These are phyloP conservation scores for Wilcoxina mikolae DNA, from an alignment of 495 filamentous ascomycete genomes.

Conservation along the genomic window DNA sequence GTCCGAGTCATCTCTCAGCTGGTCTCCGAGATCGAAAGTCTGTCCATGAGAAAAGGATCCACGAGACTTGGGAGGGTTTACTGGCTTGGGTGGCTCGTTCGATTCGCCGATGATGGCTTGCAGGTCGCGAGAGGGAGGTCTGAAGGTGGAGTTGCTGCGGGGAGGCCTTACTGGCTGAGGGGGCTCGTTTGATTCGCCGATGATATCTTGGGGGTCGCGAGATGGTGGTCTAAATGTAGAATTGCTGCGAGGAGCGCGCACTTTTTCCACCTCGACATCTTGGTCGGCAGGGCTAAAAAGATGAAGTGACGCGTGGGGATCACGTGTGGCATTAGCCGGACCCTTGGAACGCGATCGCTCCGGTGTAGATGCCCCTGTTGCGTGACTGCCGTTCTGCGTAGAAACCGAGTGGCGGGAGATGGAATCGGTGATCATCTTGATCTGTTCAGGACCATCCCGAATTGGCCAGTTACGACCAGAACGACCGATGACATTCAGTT, in stretches of 20 bases:
- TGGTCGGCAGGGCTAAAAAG: constrained; percentile 20
- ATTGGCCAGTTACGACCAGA: constrained; percentile 87
- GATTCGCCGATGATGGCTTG: constrained; percentile 47
- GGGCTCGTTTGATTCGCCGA: constrained; percentile 36
- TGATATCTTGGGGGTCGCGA: constrained; percentile 50
- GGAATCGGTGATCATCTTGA: constrained; percentile 49
- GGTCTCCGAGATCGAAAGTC: constrained; percentile 23
- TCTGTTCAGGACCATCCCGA: constrained; percentile 73
- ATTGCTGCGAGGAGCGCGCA: constrained; percentile 34
- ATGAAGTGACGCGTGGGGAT: background rate
- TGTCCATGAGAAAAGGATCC: constrained; percentile 19
- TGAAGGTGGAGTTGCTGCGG: constrained; percentile 30
- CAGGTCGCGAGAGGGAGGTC: constrained; percentile 48
- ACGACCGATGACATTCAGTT: constrained; percentile 82
- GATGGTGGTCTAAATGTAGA: constrained; percentile 39
- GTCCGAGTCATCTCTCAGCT: constrained; percentile 16
- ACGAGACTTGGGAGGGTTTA: constrained; percentile 22
- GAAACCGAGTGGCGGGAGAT: constrained; percentile 21
- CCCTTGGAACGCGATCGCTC: background rate
- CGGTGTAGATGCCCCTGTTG: background rate
- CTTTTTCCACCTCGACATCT: constrained; percentile 13
- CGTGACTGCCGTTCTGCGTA: constrained; percentile 7
- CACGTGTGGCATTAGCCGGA: background rate
- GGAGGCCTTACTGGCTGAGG: constrained; percentile 16
- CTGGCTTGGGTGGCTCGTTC: constrained; percentile 22